Base-by-base conservation (phyloP, 352 stramenopile genomes). In the Globisporangium acanthophoron region DNA sequence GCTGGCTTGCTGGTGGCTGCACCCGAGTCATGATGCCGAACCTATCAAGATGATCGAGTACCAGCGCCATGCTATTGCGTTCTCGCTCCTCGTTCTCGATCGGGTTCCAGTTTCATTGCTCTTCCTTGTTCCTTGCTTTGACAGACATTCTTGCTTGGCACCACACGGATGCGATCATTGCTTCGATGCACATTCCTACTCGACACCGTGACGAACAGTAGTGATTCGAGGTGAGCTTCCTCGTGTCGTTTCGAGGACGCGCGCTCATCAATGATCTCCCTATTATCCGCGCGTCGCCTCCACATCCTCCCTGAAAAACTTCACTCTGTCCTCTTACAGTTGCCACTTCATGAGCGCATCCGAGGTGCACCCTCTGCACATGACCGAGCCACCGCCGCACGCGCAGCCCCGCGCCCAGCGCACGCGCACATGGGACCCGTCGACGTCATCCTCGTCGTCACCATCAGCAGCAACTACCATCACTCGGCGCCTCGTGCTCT, bases 401-500 rank as follows among this genome's bases (percentile, higher is more conserved):
- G 60, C 37, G 37, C 37, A 61, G 39, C 52, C 59, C 40, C 59
- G 59, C 29, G 53, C 60, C 20, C 59, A 65, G 52, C 59, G 59
- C 53, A 65, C 59, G 27, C 59, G 59, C 41, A 65, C 59, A 46
- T 65, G 59, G 46, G 61, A 62, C 41, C 27, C 39, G 24, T 52
- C 72, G n/a, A 62, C 35, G 15, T 18, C 49, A 2, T 39, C 15
- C 24, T 20, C 58, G 13, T 52, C 49, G 6, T 21, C 52, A 13
- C 7, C 35, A 12, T 47, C 51, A 1, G 18, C 33, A 24, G n/a
- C 41, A 40, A 45, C 24, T 20, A 24, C 24, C 31, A 56, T 35
- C 58, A 47, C 27, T 31, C 43, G 16, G 20, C 52, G 66, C 29
- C 66, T 88, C 41, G 78, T 90, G 58, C 67, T 90, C 27, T 92